A percentile compares a stretch with the other conserved stretches of the same genome.
Evolutionary conservation across 768 basidiomycete species (phyloP).

Genomic region (Boletus fagicola): DNA sequence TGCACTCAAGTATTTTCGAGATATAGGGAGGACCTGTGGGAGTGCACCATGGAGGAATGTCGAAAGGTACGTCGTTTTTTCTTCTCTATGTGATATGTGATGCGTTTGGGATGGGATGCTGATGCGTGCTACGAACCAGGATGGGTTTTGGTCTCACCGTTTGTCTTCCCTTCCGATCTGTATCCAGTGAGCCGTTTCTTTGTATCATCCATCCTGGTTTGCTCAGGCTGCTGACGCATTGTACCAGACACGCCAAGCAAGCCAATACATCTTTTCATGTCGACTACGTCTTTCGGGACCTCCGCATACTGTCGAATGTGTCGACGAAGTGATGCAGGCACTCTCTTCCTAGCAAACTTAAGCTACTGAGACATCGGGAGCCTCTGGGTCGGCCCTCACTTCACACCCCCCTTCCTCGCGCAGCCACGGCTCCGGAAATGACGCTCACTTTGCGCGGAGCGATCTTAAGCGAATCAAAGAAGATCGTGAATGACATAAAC

Average conservation of each 20-base stretch:
- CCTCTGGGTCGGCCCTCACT: conserved; percentile 22
- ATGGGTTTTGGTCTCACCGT: too few species aligned
- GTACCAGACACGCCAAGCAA: conserved; percentile 33
- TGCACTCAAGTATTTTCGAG: conserved; percentile 57
- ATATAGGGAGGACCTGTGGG: too few species aligned
- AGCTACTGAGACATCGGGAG: conserved; percentile 12
- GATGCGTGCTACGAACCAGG: too few species aligned
- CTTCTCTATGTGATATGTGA: background rate
- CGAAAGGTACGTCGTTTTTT: background rate
- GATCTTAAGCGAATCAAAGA: conserved; percentile 87
- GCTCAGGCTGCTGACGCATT: background rate
- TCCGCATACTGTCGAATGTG: too few species aligned
- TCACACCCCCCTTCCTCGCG: conserved; percentile 13
- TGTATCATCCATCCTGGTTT: too few species aligned
- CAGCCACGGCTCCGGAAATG: background rate
- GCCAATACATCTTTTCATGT: conserved; percentile 60
- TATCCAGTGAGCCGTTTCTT: background rate
- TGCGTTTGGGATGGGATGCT: background rate
- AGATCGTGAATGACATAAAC: background rate
- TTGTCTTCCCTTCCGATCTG: background rate
- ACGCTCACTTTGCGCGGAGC: conserved; percentile 50
- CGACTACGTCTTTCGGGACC: conserved; percentile 48
- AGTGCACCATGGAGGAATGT: too few species aligned
- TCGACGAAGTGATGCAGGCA: too few species aligned
- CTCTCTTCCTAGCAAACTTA: background rate